A percentile compares a stretch with the other conserved stretches of the same genome.
phyloP scores from a whole-genome alignment of 176 grass and related monocot genomes.

The Poa pratensis region DNA sequence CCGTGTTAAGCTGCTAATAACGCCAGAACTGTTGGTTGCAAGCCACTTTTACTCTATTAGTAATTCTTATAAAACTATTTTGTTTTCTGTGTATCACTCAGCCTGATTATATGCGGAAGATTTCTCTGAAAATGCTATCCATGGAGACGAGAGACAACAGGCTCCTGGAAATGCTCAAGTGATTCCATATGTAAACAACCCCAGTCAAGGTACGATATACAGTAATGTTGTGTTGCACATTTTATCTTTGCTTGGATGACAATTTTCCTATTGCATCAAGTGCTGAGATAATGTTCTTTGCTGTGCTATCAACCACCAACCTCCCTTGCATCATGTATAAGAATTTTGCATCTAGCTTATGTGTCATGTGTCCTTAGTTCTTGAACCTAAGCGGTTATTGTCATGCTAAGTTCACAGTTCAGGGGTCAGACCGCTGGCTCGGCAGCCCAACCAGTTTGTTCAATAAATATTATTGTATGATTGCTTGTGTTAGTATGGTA shows the following conservation, averaged over 20 bases:
- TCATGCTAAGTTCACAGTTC: no score
- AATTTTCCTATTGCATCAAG: no score
- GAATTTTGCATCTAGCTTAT: no score
- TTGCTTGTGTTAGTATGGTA: background rate
- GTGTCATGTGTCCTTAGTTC: no score
- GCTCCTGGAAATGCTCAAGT: background rate
- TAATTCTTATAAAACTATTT: background rate
- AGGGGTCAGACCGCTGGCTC: no score
- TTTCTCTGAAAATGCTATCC: background rate
- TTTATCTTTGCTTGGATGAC: no score
- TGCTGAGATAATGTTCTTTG: no score
- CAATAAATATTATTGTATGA: background rate
- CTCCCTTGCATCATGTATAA: no score
- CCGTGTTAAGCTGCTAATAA: background rate
- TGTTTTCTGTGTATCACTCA: constrained; percentile 19
- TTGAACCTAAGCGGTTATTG: no score
- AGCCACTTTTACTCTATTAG: background rate
- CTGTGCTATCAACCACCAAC: no score
- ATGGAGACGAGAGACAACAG: background rate
- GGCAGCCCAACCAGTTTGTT: background rate
- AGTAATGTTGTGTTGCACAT: no score
- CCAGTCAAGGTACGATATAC: no score
- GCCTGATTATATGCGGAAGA: constrained; percentile 5
- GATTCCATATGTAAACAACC: background rate
- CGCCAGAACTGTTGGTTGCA: background rate